Conservation (phyloP, 495 filamentous ascomycete genomes). For the Podospora appendiculata region DNA sequence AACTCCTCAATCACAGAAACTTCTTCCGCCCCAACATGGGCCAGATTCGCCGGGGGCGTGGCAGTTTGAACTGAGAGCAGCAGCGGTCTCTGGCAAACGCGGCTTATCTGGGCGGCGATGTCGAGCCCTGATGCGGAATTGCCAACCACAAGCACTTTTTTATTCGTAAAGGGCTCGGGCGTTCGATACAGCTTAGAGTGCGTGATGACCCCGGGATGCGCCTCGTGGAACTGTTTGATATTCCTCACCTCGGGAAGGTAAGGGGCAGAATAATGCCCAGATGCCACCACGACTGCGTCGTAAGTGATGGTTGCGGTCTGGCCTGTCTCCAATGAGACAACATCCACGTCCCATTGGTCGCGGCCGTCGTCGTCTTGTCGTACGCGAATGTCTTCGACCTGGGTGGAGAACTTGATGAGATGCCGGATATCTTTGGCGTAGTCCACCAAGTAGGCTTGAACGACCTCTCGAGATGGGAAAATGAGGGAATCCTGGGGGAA, state of each 20-base stretch:
- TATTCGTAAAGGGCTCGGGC: constrained; percentile 46
- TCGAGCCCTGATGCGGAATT: constrained; percentile 74
- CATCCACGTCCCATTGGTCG: constrained; percentile 45
- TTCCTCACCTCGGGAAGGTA: constrained; percentile 53
- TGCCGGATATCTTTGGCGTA: constrained; percentile 61
- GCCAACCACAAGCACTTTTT: constrained; percentile 62
- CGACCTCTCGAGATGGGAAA: constrained; percentile 61
- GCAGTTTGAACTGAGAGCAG: constrained; percentile 33
- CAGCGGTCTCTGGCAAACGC: constrained; percentile 31
- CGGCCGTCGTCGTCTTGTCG: constrained; percentile 9
- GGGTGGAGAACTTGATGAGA: constrained; percentile 34
- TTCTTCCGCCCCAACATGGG: constrained; percentile 25
- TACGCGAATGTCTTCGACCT: constrained; percentile 30
- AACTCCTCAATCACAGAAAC: constrained; percentile 36
- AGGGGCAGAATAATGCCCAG: constrained; percentile 69
- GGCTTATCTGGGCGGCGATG: constrained; percentile 66
- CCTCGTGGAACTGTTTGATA: constrained; percentile 40
- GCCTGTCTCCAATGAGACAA: constrained; percentile 35
- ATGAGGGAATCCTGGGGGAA: constrained; percentile 57
- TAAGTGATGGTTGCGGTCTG: constrained; percentile 42
- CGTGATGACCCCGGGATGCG: constrained; percentile 56
- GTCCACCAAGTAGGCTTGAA: constrained; percentile 63
- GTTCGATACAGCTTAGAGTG: constrained; percentile 77
- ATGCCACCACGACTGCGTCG: constrained; percentile 80
- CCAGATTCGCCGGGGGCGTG: constrained; percentile 21